These are phyloP conservation scores for Spiraea crenata DNA, from an alignment of 331 rosid genomes.

Conservation along the genomic window DNA sequence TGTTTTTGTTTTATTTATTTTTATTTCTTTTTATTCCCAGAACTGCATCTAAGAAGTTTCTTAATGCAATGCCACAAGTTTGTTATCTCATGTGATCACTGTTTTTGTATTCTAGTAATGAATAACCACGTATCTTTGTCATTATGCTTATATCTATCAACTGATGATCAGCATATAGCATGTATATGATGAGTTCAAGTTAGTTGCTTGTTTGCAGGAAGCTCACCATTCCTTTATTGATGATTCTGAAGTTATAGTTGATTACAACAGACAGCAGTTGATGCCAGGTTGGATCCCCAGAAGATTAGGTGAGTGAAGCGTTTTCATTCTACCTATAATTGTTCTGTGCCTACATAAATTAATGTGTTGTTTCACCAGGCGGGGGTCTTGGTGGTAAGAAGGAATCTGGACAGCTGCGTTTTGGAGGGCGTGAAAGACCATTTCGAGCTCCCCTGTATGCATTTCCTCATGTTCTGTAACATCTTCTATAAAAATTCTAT, in stretches of 20 bases:
- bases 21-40: too few relatives aligned
- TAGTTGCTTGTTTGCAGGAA: slow-evolving; percentile 46
- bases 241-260: slow-evolving; percentile 75
- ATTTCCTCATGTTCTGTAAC: slow-evolving; percentile 22
- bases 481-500: neutral
- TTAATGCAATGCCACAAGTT: too few relatives aligned
- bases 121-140: neutral
- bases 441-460: slow-evolving; percentile 87
- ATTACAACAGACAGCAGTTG: slow-evolving; percentile 78
- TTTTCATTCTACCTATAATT: slow-evolving; percentile 21
- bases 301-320: slow-evolving; percentile 70
- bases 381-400: slow-evolving; percentile 96
- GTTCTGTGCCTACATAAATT: neutral
- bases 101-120: neutral
- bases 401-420: slow-evolving; percentile 97
- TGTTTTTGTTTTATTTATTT: too few relatives aligned
- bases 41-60: too few relatives aligned
- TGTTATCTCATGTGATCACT: too few relatives aligned
- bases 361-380: slow-evolving; percentile 40
- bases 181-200: neutral
- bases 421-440: slow-evolving; percentile 95
- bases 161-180: neutral
- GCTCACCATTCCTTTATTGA: slow-evolving; percentile 82
- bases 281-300: slow-evolving; percentile 99
- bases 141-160: too few relatives aligned